phyloP scores from a whole-genome alignment of 1,284 basidiomycete species.

The Serendipita sp. region DNA sequence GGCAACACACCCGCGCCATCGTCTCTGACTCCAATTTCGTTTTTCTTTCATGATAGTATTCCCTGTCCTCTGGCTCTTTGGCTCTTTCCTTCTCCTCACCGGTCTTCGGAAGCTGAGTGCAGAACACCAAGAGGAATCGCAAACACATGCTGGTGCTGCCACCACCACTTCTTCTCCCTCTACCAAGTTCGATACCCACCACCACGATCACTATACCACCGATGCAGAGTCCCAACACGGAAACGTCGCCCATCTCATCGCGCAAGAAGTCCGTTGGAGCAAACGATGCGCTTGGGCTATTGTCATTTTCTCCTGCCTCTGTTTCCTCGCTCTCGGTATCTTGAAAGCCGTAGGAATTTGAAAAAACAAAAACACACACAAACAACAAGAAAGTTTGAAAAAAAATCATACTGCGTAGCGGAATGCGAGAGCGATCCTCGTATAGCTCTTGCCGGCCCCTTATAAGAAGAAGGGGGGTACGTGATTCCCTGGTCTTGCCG shows the following conservation, averaged over 20 bases:
- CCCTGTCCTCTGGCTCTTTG: conserved; percentile 13
- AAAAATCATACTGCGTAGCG: neutral
- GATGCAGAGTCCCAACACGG: neutral
- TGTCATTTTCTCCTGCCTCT: neutral
- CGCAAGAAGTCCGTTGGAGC: conserved; percentile 1
- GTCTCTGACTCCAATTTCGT: neutral
- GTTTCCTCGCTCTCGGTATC: neutral
- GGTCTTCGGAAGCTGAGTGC: neutral
- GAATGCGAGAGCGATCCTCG: neutral
- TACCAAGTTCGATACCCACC: conserved; percentile 2
- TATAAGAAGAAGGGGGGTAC: conserved; percentile 11
- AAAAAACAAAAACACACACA: too few species aligned
- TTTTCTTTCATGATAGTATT: neutral
- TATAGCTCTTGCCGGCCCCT: neutral
- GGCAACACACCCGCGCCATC: neutral
- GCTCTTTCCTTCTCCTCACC: conserved; percentile 9
- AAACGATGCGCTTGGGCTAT: conserved; percentile 3
- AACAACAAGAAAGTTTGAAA: neutral
- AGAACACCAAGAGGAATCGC: neutral
- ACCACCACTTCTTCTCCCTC: neutral
- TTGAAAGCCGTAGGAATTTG: neutral
- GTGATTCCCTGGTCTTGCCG: conserved; percentile 5
- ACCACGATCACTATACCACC: neutral
- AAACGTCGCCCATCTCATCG: conserved; percentile 1
- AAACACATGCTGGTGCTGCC: too few species aligned